Evolutionary conservation across 1,284 basidiomycete species (phyloP), one percentile per base, ranked within the genome.

Genomic region (Fomitiporia mediterranea): DNA sequence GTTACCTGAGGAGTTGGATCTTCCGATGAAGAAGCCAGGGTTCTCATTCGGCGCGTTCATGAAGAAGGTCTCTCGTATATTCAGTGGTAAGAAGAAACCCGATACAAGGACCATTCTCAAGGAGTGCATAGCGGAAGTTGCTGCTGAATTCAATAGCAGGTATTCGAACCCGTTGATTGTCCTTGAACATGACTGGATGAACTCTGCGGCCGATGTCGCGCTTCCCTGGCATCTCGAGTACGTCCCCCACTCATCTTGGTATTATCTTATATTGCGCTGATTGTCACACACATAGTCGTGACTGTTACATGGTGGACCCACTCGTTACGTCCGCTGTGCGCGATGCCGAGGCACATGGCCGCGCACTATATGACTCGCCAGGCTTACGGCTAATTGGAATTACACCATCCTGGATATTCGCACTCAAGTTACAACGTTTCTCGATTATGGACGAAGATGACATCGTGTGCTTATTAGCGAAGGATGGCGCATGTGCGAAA

Each of bases 151-250:
- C 42, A 57, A 57, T 23, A 15, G 13, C 11, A 39, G 39, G 28
- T 27, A 46, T 23, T 7, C 40, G 39, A 51, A 51, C 25, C 37
- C 25, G 9, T 15, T 30, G n/a, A 42, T 56, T 43, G 38, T 44
- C 9, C 42, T 57, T 9, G 49, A 51, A 21, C 23, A 51, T 25
- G 49, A 57, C 39, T 57, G 55, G 55, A 57, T 57, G 55, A 57
- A 57, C 32, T 17, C 49, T 38, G 38, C 49, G 15, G 35, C 40
- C 19, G 55, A 57, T 30, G 43, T 57, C 15, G 30, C 50, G 4
- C 49, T 57, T 27, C 55, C 55, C 21, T 57, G 55, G 55, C 40
- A 46, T 46, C 50, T 57, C 32, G 55, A 57, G 55, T 57, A 38
- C 42, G 55, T 47, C 9, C 23, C 28, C 25, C 27, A n/a, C n/a